Percentiles rank a stretch among this genome's conserved stretches.
phyloP scores from a whole-genome alignment of 1,284 basidiomycete species.

The Ganoderma leucocontextum region DNA sequence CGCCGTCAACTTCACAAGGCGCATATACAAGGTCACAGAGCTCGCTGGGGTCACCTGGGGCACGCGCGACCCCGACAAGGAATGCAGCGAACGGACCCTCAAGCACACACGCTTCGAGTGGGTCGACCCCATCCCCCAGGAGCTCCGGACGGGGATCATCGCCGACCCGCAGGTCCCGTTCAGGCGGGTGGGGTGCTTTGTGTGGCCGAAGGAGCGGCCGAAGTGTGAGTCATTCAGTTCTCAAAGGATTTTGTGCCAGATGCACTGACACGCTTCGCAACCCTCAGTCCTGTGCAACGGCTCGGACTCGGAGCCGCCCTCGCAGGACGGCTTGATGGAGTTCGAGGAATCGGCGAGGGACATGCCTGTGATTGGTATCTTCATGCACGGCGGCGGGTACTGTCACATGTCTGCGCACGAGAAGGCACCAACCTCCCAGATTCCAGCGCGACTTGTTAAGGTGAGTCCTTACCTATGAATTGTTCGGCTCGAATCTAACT shows the following conservation, averaged over 20 bases:
- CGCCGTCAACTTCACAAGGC: slow-evolving; percentile 57
- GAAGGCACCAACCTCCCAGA: slow-evolving; percentile 53
- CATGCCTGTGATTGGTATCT: slow-evolving; percentile 52
- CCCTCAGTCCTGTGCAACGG: neutral
- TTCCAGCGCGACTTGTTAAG: slow-evolving; percentile 54
- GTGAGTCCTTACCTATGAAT: slow-evolving; percentile 28
- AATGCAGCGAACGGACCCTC: slow-evolving; percentile 42
- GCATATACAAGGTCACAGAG: slow-evolving; percentile 60
- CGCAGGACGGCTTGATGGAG: slow-evolving; percentile 18
- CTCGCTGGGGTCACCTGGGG: slow-evolving; percentile 62
- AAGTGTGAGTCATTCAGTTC: slow-evolving; percentile 29
- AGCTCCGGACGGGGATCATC: slow-evolving; percentile 51
- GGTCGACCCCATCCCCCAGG: slow-evolving; percentile 51
- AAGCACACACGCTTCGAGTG: slow-evolving; percentile 58
- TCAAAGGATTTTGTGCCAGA: neutral
- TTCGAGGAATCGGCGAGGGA: slow-evolving; percentile 34
- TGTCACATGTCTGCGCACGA: slow-evolving; percentile 65
- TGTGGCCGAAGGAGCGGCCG: slow-evolving; percentile 52
- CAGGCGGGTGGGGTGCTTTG: slow-evolving; percentile 54
- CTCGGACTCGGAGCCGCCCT: neutral
- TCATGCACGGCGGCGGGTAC: slow-evolving; percentile 61
- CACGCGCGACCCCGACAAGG: slow-evolving; percentile 51
- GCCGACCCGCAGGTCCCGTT: slow-evolving; percentile 48
- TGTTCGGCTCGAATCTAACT: neutral
- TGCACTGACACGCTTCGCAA: neutral